Conservation (phyloP, 768 basidiomycete species). For the Porphyrellus cyaneotinctus region DNA sequence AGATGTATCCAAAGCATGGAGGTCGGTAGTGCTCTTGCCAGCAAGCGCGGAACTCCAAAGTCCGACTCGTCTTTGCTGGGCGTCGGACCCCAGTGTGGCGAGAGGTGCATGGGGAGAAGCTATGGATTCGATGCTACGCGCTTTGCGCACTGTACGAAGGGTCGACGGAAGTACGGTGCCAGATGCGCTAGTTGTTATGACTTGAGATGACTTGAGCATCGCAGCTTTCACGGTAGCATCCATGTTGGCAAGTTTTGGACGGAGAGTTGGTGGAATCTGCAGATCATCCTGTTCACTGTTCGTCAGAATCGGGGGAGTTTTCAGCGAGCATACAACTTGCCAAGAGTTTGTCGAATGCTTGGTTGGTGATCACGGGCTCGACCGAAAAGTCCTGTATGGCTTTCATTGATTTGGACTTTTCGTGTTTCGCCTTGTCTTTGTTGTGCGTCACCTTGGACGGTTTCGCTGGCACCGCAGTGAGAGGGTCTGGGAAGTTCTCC, state of each 20-base stretch:
- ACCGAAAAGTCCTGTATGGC: slow-evolving; percentile 34
- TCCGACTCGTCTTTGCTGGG: slow-evolving; percentile 20
- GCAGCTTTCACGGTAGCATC: slow-evolving; percentile 85
- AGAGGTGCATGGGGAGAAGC: slow-evolving; percentile 45
- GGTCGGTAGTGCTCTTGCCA: slow-evolving; percentile 30
- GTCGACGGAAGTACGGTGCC: slow-evolving; percentile 36
- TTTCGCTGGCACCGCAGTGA: slow-evolving; percentile 32
- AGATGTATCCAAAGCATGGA: slow-evolving; percentile 25
- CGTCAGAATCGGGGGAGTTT: not conserved
- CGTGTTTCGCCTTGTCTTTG: slow-evolving; percentile 34
- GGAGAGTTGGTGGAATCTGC: slow-evolving; percentile 75
- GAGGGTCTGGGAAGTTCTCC: slow-evolving; percentile 59
- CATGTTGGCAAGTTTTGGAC: slow-evolving; percentile 77
- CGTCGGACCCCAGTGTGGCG: slow-evolving; percentile 37
- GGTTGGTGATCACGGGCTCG: slow-evolving; percentile 45
- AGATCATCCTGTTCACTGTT: slow-evolving; percentile 65
- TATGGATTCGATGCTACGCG: slow-evolving; percentile 71
- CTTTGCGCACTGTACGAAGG: slow-evolving; percentile 59
- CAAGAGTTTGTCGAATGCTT: slow-evolving; percentile 78
- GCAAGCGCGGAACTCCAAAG: slow-evolving; percentile 26
- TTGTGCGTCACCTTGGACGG: slow-evolving; percentile 14
- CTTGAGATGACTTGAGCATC: slow-evolving; percentile 84
- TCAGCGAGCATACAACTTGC: slow-evolving; percentile 39
- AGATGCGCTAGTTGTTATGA: slow-evolving; percentile 44
- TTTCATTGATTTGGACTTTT: slow-evolving; percentile 45